Percentiles rank a stretch among this genome's conserved stretches.
Evolutionary conservation across 192 early-diverging fungal genomes (phyloP).

Genomic region (Radiomyces spectabilis): DNA sequence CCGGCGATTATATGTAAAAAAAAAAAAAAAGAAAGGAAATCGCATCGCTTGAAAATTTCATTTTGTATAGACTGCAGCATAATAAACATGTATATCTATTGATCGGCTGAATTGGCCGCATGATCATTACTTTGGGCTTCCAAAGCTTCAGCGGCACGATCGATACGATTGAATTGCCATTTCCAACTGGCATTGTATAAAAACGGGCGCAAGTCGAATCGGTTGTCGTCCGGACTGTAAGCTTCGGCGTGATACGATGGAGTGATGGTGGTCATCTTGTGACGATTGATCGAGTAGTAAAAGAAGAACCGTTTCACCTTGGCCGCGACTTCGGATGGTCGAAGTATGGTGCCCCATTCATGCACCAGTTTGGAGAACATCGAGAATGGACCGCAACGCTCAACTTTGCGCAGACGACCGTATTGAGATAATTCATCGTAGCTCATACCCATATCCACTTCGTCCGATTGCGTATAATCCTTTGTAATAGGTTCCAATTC

Average conservation of each 20-base stretch:
- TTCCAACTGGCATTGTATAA: constrained; percentile 88
- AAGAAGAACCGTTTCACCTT: constrained; percentile 97
- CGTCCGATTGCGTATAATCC: constrained; percentile 81
- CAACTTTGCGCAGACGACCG: constrained; percentile 84
- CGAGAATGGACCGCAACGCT: constrained; percentile 82
- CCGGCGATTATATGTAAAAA: too few relatives aligned
- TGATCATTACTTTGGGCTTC: constrained; percentile 27
- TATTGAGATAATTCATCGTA: constrained; percentile 90
- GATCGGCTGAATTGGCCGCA: too few relatives aligned
- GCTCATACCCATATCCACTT: constrained; percentile 98
- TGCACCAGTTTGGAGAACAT: constrained; percentile 91
- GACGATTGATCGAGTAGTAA: constrained; percentile 95
- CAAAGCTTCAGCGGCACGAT: constrained; percentile 45
- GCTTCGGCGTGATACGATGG: constrained; percentile 92
- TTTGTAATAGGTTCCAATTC: constrained; percentile 90
- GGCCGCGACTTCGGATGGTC: constrained; percentile 66
- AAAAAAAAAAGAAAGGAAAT: too few relatives aligned
- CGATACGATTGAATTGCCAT: constrained; percentile 90
- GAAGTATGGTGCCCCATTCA: constrained; percentile 60
- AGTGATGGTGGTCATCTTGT: constrained; percentile 97
- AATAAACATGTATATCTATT: too few relatives aligned
- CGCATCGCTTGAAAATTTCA: too few relatives aligned
- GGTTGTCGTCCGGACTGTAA: constrained; percentile 96
- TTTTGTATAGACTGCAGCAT: too few relatives aligned
- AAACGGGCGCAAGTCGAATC: constrained; percentile 95